Evolutionary conservation across 208 protist genomes (phyloP).

Genomic region (Wallacemonas sp.): DNA sequence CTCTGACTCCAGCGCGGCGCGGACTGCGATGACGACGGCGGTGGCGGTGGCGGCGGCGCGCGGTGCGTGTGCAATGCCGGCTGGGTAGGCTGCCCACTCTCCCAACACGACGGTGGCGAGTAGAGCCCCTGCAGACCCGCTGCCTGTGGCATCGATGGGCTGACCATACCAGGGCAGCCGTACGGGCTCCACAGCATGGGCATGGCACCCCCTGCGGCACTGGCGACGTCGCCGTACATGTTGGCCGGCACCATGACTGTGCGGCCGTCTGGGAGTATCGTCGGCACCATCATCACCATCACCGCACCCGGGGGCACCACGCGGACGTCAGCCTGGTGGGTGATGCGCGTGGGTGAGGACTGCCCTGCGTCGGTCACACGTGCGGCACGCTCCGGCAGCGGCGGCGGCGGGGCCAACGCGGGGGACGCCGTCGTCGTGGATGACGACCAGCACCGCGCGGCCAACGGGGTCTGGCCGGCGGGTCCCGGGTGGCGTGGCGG

Average conservation of each 20-base stretch:
- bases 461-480: no score
- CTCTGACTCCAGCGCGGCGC: neutral
- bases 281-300: slow-evolving; percentile 14
- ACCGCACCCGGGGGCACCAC: neutral
- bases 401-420: neutral
- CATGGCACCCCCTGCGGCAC: neutral
- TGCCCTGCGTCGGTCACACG: neutral
- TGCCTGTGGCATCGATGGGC: no score
- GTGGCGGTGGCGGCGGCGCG: no score
- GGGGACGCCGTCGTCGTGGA: neutral
- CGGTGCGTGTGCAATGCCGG: neutral
- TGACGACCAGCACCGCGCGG: no score
- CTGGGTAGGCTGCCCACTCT: neutral
- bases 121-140: neutral
- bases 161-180: no score
- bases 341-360: neutral
- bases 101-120: no score
- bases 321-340: neutral
- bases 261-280: neutral
- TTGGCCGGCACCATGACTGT: neutral
- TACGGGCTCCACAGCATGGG: no score
- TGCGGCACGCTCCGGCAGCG: neutral
- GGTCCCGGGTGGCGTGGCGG: neutral
- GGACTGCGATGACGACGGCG: neutral
- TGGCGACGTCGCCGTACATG: neutral